Evolutionary conservation across 352 stramenopile species (phyloP), one percentile per base, ranked within the genome.

Genomic region (Blastocystis sp.): DNA sequence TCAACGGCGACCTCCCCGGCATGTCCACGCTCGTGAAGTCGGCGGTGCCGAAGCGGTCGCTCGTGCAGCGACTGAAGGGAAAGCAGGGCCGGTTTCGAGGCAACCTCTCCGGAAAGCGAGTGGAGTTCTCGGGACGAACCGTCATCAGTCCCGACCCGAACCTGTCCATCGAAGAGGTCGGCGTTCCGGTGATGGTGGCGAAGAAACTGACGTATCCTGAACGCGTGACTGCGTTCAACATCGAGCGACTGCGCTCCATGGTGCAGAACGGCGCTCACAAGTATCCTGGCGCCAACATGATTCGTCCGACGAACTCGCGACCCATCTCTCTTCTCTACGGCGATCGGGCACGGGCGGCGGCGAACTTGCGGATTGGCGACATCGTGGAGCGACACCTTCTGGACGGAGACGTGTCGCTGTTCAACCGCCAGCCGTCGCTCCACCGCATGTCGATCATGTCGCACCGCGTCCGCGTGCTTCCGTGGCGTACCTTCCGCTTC

Each of bases 371-470:
- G 71, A 92, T 98, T 64, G 96, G 96, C 21, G 96, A 99, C 87
- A 93, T 98, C 53, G 96, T 99, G 29, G 96, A 99, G 89, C 91
- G 97, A 14, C 97, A 99, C 90, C 97, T 99, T 94, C 92, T 97
- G 88, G 94, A 99, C 88, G 96, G 93, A 16, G 96, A 99, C 88
- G 92, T 99, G 77, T 96, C 99, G 44, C 89, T 99, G 0, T 99
- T 99, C 88, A 99, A 99, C 91, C 94, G 97, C 18, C 97, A 99
- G 89, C 97, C 97, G 34, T 98, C 94, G 34, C 90, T 99, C 48
- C 96, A 99, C 91, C 98, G 98, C 88, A 96, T 99, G 90, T 98
- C 93, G 42, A 99, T 99, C 88, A 99, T 99, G 97, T 89, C 90
- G n/a, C 93, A 96, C 89, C 78, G 88, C 32, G 93, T 91, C 0